Conservation (phyloP, 1,284 basidiomycete genomes). For the Ustilago sp. region DNA sequence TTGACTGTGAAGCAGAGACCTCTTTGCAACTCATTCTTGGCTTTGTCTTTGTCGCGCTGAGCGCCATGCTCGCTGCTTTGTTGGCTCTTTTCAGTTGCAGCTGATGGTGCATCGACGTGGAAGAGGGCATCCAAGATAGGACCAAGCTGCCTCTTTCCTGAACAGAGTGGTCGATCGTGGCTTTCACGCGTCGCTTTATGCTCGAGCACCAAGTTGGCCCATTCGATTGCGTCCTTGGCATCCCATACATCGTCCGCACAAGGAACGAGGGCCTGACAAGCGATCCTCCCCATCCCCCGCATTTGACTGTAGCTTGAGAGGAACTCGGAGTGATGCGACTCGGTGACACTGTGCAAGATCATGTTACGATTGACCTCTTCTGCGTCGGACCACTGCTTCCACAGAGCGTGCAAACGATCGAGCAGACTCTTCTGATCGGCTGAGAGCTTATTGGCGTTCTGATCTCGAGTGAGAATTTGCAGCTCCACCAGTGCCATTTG, state of each 20-base stretch:
- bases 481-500: slow-evolving; percentile 48
- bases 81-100: neutral
- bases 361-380: slow-evolving; percentile 49
- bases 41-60: neutral
- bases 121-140: slow-evolving; percentile 39
- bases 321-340: slow-evolving; percentile 50
- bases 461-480: slow-evolving; percentile 37
- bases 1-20: slow-evolving; percentile 39
- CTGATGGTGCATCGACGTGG: slow-evolving; percentile 18
- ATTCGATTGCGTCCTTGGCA: slow-evolving; percentile 44
- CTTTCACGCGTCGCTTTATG: slow-evolving; percentile 36
- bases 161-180: slow-evolving; percentile 14
- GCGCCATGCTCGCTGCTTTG: neutral
- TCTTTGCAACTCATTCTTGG: slow-evolving; percentile 15
- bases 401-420: slow-evolving; percentile 36
- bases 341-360: slow-evolving; percentile 43
- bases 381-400: slow-evolving; percentile 52
- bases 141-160: slow-evolving; percentile 42
- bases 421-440: slow-evolving; percentile 32
- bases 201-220: slow-evolving; percentile 43
- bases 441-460: slow-evolving; percentile 32
- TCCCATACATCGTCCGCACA: slow-evolving; percentile 48
- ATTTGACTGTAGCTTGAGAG: slow-evolving; percentile 32
- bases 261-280: slow-evolving; percentile 43
- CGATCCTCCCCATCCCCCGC: slow-evolving; percentile 32